phyloP scores from a whole-genome alignment of 2,329 filamentous ascomycete genomes.

The Diaporthe velutina region DNA sequence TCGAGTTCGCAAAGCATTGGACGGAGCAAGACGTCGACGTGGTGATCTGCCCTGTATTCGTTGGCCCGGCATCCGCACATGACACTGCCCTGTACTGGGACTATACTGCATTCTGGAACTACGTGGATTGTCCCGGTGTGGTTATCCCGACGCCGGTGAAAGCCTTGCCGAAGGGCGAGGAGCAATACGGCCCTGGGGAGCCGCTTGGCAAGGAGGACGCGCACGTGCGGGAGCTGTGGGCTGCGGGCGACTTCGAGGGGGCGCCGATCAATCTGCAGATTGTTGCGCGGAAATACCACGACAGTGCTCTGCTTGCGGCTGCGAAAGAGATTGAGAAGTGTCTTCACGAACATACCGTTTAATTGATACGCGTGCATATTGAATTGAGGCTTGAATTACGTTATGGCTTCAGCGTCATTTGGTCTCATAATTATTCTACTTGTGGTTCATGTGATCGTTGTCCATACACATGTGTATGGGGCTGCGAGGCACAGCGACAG shows the following conservation, averaged over 20 bases:
- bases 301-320: slow-evolving; percentile 51
- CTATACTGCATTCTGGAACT: slow-evolving; percentile 54
- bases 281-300: slow-evolving; percentile 50
- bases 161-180: slow-evolving; percentile 45
- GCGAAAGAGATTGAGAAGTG: slow-evolving; percentile 43
- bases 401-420: background rate
- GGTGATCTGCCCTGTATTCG: slow-evolving; percentile 51
- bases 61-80: slow-evolving; percentile 53
- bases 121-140: slow-evolving; percentile 53
- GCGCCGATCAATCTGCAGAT: slow-evolving; percentile 52
- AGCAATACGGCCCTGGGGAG: slow-evolving; percentile 43
- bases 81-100: slow-evolving; percentile 53
- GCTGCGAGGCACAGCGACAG: background rate
- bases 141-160: slow-evolving; percentile 52
- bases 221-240: slow-evolving; percentile 50
- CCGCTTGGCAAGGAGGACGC: slow-evolving; percentile 49
- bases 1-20: slow-evolving; percentile 51
- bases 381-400: background rate
- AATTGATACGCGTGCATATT: background rate
- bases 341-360: background rate
- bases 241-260: slow-evolving; percentile 48
- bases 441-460: background rate
- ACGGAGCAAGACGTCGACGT: slow-evolving; percentile 53
- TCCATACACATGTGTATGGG: background rate
- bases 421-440: background rate